Evolutionary conservation across 768 basidiomycete genomes (phyloP).

Genomic region (Lactarius hengduanensis): DNA sequence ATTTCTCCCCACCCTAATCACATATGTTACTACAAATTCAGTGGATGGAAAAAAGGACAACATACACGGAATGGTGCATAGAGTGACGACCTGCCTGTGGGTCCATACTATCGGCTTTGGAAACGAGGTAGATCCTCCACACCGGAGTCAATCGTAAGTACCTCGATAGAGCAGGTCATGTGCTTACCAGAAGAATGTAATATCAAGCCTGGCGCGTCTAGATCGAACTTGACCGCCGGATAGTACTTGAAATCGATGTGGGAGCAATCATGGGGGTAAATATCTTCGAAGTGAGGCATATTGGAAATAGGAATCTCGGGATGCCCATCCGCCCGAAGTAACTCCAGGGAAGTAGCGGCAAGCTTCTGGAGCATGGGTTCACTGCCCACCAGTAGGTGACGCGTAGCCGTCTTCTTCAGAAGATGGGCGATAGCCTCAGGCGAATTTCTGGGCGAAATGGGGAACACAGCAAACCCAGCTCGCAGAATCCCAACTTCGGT

Average conservation of each 20-base stretch:
- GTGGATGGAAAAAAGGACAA: not conserved
- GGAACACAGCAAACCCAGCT: conserved; percentile 43
- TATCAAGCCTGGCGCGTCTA: conserved; percentile 30
- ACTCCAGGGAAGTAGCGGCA: conserved; percentile 16
- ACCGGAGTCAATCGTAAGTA: not conserved
- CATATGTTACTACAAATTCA: not conserved
- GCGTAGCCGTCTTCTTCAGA: conserved; percentile 32
- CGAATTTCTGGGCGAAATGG: conserved; percentile 43
- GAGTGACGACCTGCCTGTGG: conserved; percentile 22
- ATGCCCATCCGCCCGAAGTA: conserved; percentile 16
- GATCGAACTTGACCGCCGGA: conserved; percentile 23
- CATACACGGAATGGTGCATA: conserved; percentile 26
- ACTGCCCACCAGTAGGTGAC: conserved; percentile 34
- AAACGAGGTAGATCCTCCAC: conserved; percentile 33
- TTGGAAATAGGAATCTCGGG: conserved; percentile 7
- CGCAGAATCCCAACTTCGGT: conserved; percentile 39
- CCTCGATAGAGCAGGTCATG: not conserved
- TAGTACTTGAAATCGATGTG: conserved; percentile 18
- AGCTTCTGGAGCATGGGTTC: conserved; percentile 29
- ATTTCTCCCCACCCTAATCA: conserved; percentile 29
- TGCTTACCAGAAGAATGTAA: conserved; percentile 35
- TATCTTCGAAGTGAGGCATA: conserved; percentile 32
- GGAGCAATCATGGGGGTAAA: conserved; percentile 23
- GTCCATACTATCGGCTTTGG: conserved; percentile 34
- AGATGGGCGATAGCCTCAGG: conserved; percentile 39